Percentiles rank a stretch among this genome's conserved stretches.
Evolutionary conservation across 495 filamentous ascomycete species (phyloP).

Genomic region (Thermothielavioides terrestris): DNA sequence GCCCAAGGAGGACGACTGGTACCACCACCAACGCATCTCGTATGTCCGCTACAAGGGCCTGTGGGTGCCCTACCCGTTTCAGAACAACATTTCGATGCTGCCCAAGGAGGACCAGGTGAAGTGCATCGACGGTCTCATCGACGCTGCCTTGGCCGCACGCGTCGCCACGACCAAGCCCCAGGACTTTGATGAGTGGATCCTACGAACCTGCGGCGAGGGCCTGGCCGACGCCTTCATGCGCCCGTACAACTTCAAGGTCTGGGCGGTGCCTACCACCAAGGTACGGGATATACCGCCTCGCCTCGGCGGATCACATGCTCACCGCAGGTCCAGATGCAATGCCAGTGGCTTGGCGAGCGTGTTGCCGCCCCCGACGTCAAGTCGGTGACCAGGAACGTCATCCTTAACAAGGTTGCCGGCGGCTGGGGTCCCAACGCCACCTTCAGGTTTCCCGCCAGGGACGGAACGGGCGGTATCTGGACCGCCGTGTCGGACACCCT

Average conservation of each 20-base stretch:
- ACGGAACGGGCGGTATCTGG: slow-evolving; percentile 98
- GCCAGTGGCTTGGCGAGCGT: slow-evolving; percentile 96
- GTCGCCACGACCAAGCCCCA: slow-evolving; percentile 84
- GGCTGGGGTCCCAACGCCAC: slow-evolving; percentile 98
- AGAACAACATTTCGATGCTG: slow-evolving; percentile 99
- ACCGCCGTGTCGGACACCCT: slow-evolving; percentile 93
- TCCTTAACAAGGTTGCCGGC: slow-evolving; percentile 91
- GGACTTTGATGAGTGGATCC: slow-evolving; percentile 97
- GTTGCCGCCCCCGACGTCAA: slow-evolving; percentile 97
- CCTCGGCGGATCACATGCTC: slow-evolving; percentile 3
- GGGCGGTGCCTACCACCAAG: slow-evolving; percentile 97
- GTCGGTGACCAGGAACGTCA: slow-evolving; percentile 86
- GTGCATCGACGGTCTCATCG: slow-evolving; percentile 95
- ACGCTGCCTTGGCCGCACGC: slow-evolving; percentile 79
- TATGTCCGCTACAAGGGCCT: slow-evolving; percentile 93
- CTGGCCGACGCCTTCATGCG: slow-evolving; percentile 97
- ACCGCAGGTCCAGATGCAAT: slow-evolving; percentile 76
- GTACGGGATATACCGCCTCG: slow-evolving; percentile 42
- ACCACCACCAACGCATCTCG: slow-evolving; percentile 94
- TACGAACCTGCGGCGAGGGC: slow-evolving; percentile 82
- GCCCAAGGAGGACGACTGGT: slow-evolving; percentile 91
- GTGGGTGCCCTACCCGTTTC: slow-evolving; percentile 99
- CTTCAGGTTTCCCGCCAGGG: slow-evolving; percentile 94
- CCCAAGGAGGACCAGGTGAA: slow-evolving; percentile 94
- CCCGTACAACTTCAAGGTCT: slow-evolving; percentile 99